A percentile compares a stretch with the other conserved stretches of the same genome.
Conservation (phyloP, 441 rosid genomes). For the Adansonia grandidieri region DNA sequence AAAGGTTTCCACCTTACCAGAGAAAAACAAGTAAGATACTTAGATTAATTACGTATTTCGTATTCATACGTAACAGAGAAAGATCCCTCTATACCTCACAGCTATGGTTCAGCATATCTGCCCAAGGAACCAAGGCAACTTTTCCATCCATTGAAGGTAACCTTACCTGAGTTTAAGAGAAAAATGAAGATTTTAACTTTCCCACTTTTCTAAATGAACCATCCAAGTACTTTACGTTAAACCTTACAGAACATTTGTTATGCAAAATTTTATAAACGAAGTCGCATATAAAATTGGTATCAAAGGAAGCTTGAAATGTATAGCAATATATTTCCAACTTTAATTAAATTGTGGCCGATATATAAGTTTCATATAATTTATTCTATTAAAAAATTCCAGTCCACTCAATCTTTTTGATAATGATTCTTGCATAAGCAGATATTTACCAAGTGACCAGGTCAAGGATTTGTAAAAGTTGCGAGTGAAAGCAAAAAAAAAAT, state of each 20-base stretch:
- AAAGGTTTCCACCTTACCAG: constrained; percentile 80
- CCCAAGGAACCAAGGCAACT: constrained; percentile 99
- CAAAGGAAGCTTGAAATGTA: background rate
- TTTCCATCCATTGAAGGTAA: constrained; percentile 91
- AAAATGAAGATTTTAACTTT: constrained; percentile 7
- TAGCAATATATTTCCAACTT: constrained; percentile 2
- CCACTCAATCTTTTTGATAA: background rate
- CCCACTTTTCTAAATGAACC: background rate
- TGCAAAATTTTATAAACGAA: background rate
- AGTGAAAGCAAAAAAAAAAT: background rate
- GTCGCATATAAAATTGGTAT: background rate
- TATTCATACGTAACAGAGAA: constrained; percentile 12
- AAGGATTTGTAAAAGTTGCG: background rate
- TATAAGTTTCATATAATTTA: background rate
- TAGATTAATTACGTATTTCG: constrained; percentile 23
- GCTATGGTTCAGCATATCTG: constrained; percentile 96
- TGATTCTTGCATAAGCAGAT: background rate
- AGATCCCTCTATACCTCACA: constrained; percentile 64
- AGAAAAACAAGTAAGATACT: constrained; percentile 25
- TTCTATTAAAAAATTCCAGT: background rate
- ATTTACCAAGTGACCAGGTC: constrained; percentile 9
- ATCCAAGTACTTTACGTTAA: background rate
- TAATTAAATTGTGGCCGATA: background rate
- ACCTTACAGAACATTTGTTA: background rate
- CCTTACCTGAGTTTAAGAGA: constrained; percentile 62